Conservation (phyloP, 371 early-diverging fungal species). For the Apophysomyces variabilis region DNA sequence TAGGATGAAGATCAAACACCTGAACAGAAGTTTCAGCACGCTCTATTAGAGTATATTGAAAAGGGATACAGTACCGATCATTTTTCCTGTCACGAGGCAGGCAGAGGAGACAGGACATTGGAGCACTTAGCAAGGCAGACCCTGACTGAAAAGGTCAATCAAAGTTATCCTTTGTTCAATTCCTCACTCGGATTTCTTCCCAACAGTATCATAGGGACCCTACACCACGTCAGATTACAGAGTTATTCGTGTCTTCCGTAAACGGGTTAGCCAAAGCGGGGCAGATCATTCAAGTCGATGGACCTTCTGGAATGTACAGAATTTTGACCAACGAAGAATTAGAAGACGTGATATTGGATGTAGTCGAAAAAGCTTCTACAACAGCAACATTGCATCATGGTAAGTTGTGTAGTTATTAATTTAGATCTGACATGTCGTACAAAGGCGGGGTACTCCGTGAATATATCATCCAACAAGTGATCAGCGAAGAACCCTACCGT, state of each 20-base stretch:
- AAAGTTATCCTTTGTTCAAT: not conserved
- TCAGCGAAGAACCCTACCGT: conserved; percentile 2
- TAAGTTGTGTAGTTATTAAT: not conserved
- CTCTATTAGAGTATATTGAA: not conserved
- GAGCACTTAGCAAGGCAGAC: not conserved
- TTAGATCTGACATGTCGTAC: not conserved
- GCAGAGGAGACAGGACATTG: not conserved
- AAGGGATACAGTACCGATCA: not conserved
- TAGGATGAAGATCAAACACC: not conserved
- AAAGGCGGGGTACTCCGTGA: conserved; percentile 3
- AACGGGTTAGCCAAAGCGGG: conserved; percentile 1
- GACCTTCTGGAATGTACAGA: conserved; percentile 4
- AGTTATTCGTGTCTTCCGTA: not conserved
- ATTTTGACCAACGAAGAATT: not conserved
- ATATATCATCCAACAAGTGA: conserved; percentile 1
- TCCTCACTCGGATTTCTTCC: not conserved
- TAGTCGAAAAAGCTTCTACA: not conserved
- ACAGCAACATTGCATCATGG: not conserved
- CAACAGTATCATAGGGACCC: not conserved
- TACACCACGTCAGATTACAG: not conserved
- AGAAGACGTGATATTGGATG: not conserved
- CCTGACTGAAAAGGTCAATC: not conserved
- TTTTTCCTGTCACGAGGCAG: conserved; percentile 3
- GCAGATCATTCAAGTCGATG: not conserved
- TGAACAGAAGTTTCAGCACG: not conserved